These are phyloP conservation scores for Capronia coronata DNA, from an alignment of 2,329 filamentous ascomycete genomes.

Conservation along the genomic window DNA sequence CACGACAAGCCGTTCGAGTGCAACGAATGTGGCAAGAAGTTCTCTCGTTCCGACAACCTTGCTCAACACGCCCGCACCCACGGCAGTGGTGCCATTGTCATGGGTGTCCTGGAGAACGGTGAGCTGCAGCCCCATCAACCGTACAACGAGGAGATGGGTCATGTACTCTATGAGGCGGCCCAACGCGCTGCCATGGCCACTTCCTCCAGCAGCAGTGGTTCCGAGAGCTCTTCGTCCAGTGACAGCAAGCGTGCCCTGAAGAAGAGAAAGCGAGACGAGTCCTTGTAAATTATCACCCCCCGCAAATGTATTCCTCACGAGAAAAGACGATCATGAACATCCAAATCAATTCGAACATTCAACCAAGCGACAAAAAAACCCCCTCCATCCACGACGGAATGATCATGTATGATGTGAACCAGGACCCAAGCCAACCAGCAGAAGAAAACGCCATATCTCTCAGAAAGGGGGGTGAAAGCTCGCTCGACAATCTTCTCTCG, in stretches of 20 bases:
- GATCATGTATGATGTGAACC: slow-evolving; percentile 25
- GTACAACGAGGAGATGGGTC: slow-evolving; percentile 62
- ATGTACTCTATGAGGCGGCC: slow-evolving; percentile 74
- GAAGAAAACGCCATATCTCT: slow-evolving; percentile 9
- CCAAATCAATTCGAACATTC: slow-evolving; percentile 9
- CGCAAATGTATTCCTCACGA: slow-evolving; percentile 24
- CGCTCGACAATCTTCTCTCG: too few relatives aligned
- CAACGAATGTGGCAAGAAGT: slow-evolving; percentile 97
- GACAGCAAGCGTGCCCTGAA: slow-evolving; percentile 54
- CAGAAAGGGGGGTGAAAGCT: too few relatives aligned
- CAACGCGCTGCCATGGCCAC: slow-evolving; percentile 62
- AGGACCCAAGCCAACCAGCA: slow-evolving; percentile 12
- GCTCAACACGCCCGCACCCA: slow-evolving; percentile 94
- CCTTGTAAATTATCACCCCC: slow-evolving; percentile 22
- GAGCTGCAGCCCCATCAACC: slow-evolving; percentile 45
- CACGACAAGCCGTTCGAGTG: slow-evolving; percentile 98
- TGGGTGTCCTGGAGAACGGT: slow-evolving; percentile 74
- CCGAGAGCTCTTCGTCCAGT: slow-evolving; percentile 28
- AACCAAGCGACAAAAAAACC: too few relatives aligned
- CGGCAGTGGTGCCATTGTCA: slow-evolving; percentile 79
- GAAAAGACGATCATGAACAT: slow-evolving; percentile 22
- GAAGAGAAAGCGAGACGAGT: slow-evolving; percentile 68
- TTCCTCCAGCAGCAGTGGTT: slow-evolving; percentile 40
- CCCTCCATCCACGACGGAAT: slow-evolving; percentile 24
- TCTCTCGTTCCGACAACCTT: slow-evolving; percentile 94